Conservation (phyloP, 192 early-diverging fungal species). For the Podila minutissima region DNA sequence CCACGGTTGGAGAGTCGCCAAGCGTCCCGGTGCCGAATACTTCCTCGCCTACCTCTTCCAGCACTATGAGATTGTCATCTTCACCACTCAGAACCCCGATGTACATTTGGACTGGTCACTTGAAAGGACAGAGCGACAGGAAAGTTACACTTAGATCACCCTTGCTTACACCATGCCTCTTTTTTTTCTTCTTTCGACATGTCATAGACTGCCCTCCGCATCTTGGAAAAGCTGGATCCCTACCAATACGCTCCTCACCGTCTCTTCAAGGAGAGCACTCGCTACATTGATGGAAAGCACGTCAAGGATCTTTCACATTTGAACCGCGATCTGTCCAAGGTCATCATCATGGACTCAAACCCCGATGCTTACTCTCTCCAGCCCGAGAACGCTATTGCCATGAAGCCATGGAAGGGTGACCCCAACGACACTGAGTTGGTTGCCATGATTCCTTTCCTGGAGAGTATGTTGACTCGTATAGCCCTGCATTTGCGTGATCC, state of each 20-base stretch:
- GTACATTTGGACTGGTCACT: constrained; percentile 55
- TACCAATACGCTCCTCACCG: constrained; percentile 87
- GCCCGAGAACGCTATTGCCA: constrained; percentile 89
- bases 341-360: constrained; percentile 94
- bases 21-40: constrained; percentile 95
- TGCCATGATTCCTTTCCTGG: constrained; percentile 90
- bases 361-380: constrained; percentile 86
- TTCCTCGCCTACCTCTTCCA: constrained; percentile 91
- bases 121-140: not conserved
- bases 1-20: constrained; percentile 96
- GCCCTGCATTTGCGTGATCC: not conserved
- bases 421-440: constrained; percentile 82
- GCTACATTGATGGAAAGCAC: constrained; percentile 84
- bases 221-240: constrained; percentile 92
- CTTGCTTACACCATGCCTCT: not conserved
- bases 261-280: constrained; percentile 92
- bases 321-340: constrained; percentile 94
- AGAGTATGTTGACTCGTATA: constrained; percentile 66
- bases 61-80: constrained; percentile 96
- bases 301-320: constrained; percentile 91
- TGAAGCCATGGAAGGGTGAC: constrained; percentile 90
- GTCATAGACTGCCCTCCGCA: constrained; percentile 78
- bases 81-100: constrained; percentile 87
- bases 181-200: constrained; percentile 1
- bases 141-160: not conserved